These are phyloP conservation scores for Panicum virgatum DNA, from an alignment of 202 grass and related monocot species.

Conservation along the genomic window DNA sequence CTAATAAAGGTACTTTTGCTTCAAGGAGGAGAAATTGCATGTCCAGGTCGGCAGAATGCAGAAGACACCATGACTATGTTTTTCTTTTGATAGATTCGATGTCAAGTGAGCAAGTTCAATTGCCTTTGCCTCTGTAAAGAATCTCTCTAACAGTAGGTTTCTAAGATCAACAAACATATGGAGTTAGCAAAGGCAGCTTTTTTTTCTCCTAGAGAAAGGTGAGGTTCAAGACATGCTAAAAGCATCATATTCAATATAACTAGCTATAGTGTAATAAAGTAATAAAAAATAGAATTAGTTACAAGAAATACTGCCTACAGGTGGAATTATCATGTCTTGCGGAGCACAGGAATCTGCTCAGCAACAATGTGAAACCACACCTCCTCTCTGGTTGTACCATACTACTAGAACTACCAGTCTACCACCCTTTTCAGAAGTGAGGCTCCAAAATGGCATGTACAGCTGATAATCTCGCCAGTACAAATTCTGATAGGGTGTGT, in stretches of 20 bases:
- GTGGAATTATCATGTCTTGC: slow-evolving; percentile 31
- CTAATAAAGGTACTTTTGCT: not conserved
- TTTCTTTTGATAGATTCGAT: not conserved
- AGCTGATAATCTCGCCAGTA: slow-evolving; percentile 25
- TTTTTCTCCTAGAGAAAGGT: not conserved
- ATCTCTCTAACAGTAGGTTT: slow-evolving; percentile 7
- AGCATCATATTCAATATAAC: slow-evolving; percentile 4
- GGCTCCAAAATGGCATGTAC: slow-evolving; percentile 53
- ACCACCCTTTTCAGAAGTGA: slow-evolving; percentile 29
- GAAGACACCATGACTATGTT: not conserved
- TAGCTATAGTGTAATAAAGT: slow-evolving; percentile 37
- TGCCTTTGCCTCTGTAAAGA: not conserved
- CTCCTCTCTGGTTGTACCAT: not conserved
- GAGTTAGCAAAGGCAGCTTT: not conserved
- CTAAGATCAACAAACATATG: slow-evolving; percentile 4
- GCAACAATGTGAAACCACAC: slow-evolving; percentile 21
- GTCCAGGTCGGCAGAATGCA: not conserved
- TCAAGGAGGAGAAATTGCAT: slow-evolving; percentile 1
- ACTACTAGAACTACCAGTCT: not conserved
- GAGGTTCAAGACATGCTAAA: not conserved
- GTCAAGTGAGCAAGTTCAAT: not conserved
- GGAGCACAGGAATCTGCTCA: slow-evolving; percentile 33
- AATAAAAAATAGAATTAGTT: slow-evolving; percentile 40
- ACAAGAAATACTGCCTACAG: slow-evolving; percentile 44
- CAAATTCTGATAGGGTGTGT: slow-evolving; percentile 15